Evolutionary conservation across 139 green algal species (phyloP).

Genomic region (Chlorella vulgaris): DNA sequence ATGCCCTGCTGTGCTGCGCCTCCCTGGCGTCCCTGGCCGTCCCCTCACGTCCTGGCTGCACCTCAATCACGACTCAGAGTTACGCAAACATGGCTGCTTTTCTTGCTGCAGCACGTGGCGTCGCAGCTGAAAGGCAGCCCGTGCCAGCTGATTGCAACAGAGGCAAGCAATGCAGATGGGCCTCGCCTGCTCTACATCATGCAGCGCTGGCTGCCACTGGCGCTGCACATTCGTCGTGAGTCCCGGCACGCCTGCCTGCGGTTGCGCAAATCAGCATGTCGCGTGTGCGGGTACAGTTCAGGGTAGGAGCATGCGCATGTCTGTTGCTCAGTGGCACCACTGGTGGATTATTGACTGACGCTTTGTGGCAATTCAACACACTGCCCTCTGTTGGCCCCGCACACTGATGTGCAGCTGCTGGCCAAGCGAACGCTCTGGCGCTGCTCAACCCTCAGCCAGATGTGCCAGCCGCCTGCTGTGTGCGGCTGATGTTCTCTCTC

Average conservation of each 20-base stretch:
- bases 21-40: not conserved
- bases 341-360: too few relatives aligned
- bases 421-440: not conserved
- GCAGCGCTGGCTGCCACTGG: constrained; percentile 32
- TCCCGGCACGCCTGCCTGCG: not conserved
- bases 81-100: not conserved
- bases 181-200: constrained; percentile 26
- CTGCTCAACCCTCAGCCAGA: constrained; percentile 8
- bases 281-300: too few relatives aligned
- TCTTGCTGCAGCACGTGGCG: not conserved
- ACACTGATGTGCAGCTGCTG: constrained; percentile 1
- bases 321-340: not conserved
- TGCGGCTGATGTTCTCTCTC: constrained; percentile 14
- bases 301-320: too few relatives aligned
- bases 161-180: constrained; percentile 4
- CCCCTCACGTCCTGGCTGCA: too few relatives aligned
- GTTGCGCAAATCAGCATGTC: too few relatives aligned
- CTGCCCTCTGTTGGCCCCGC: too few relatives aligned
- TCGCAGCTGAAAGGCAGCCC: not conserved
- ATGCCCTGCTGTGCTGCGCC: not conserved
- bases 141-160: constrained; percentile 13
- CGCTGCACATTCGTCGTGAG: constrained; percentile 25
- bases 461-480: not conserved
- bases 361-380: too few relatives aligned
- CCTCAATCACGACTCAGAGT: too few relatives aligned